Conservation (phyloP, 257 asterid genomes). For the Prunella vulgaris region DNA sequence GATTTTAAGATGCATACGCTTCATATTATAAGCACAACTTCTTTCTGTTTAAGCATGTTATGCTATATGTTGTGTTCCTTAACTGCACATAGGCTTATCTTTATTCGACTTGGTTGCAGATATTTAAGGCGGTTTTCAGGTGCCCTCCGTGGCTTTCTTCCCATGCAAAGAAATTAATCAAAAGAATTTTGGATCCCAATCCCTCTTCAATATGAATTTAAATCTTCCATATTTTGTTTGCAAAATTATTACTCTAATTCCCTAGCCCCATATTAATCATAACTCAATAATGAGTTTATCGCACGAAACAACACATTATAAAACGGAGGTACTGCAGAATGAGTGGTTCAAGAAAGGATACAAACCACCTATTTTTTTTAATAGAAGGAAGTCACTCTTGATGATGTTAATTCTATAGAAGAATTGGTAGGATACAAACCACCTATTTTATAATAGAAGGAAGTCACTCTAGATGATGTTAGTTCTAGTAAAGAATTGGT, state of each 20-base stretch:
- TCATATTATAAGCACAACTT: too few species aligned
- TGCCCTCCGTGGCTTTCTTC: conserved; percentile 94
- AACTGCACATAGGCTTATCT: background rate
- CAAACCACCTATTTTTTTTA: conserved; percentile 65
- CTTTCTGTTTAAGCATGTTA: too few species aligned
- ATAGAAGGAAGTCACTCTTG: conserved; percentile 79
- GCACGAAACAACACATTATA: conserved; percentile 64
- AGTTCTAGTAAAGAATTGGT: too few species aligned
- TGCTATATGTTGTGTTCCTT: background rate
- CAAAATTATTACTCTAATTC: background rate
- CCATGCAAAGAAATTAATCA: conserved; percentile 75
- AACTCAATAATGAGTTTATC: conserved; percentile 5
- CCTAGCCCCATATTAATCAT: background rate
- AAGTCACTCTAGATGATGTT: too few species aligned
- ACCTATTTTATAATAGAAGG: too few species aligned
- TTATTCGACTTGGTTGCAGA: conserved; percentile 47
- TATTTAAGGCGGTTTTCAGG: conserved; percentile 78
- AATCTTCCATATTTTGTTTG: background rate
- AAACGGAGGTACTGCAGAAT: conserved; percentile 62
- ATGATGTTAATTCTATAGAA: conserved; percentile 76
- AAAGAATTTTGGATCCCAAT: conserved; percentile 87
- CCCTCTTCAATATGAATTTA: conserved; percentile 57
- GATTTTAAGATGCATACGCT: too few species aligned
- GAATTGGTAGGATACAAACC: too few species aligned
- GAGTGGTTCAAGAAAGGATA: conserved; percentile 99